These are phyloP conservation scores for Phaffomyces opuntiae DNA, from an alignment of 805 yeast genomes.

Conservation along the genomic window DNA sequence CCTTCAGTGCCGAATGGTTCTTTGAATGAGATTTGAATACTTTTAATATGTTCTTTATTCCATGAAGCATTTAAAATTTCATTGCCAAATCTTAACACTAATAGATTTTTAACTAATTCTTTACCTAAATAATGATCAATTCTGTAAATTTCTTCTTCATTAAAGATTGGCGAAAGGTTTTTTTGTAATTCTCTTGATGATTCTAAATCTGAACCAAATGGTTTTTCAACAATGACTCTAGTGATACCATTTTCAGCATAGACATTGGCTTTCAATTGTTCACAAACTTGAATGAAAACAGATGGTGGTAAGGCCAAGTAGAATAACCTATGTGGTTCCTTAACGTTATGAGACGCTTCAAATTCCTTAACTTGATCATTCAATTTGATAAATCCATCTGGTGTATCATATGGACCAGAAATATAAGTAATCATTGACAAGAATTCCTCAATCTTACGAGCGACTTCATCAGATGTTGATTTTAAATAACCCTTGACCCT, in stretches of 20 bases:
- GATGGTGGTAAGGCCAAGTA: conserved; percentile 95
- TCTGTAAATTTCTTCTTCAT: conserved; percentile 88
- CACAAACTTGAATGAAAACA: conserved; percentile 75
- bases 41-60: conserved; percentile 72
- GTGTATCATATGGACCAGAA: conserved; percentile 72
- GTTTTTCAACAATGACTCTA: conserved; percentile 90
- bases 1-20: conserved; percentile 99
- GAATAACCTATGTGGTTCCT: conserved; percentile 69
- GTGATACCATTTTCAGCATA: conserved; percentile 66
- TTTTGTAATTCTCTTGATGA: conserved; percentile 72
- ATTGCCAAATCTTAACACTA: conserved; percentile 87
- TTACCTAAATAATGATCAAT: conserved; percentile 97
- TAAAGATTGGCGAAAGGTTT: conserved; percentile 76
- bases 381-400: conserved; percentile 64
- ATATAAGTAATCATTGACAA: conserved; percentile 60
- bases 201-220: conserved; percentile 88
- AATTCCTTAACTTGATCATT: conserved; percentile 47
- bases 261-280: conserved; percentile 58
- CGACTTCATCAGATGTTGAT: conserved; percentile 36
- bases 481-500: conserved; percentile 62
- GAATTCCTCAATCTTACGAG: conserved; percentile 52
- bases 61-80: conserved; percentile 82
- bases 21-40: conserved; percentile 87
- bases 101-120: conserved; percentile 93
- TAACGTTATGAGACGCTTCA: conserved; percentile 42